These are phyloP conservation scores for Phylloporus sp. DNA, from an alignment of 768 basidiomycete species.

Conservation along the genomic window DNA sequence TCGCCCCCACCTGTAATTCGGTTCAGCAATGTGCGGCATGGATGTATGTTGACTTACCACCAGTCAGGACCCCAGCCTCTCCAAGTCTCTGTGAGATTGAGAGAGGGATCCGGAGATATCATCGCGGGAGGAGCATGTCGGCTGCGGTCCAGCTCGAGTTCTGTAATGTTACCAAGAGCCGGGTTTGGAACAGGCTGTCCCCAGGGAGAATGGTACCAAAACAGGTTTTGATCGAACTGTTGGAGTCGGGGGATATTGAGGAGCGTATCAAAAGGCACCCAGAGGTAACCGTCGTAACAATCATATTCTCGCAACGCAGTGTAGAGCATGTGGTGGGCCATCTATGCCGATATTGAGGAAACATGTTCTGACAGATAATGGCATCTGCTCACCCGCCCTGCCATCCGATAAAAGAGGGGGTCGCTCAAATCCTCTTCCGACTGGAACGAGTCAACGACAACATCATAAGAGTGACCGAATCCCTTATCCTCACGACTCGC, in stretches of 20 bases:
- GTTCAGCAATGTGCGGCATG: slow-evolving; percentile 6
- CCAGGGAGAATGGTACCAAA: slow-evolving; percentile 52
- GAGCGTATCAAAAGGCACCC: slow-evolving; percentile 50
- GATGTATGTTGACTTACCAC: slow-evolving; percentile 34
- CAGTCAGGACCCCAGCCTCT: slow-evolving; percentile 39
- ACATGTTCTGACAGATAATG: not conserved
- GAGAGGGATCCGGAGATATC: slow-evolving; percentile 39
- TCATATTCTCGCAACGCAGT: slow-evolving; percentile 40
- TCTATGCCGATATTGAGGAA: slow-evolving; percentile 18
- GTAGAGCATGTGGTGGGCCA: slow-evolving; percentile 54
- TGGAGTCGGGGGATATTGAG: slow-evolving; percentile 48
- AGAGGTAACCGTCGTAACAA: slow-evolving; percentile 50
- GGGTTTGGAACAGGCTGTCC: slow-evolving; percentile 40
- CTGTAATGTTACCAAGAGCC: slow-evolving; percentile 20
- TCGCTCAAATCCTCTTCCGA: slow-evolving; percentile 41
- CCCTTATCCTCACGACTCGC: slow-evolving; percentile 44
- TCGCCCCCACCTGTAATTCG: slow-evolving; percentile 40
- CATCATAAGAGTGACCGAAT: slow-evolving; percentile 47
- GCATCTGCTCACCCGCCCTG: slow-evolving; percentile 38
- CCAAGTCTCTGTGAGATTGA: slow-evolving; percentile 39
- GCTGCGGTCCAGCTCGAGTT: slow-evolving; percentile 16
- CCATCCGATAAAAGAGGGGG: slow-evolving; percentile 37
- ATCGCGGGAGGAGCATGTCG: slow-evolving; percentile 38
- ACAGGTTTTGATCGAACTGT: slow-evolving; percentile 40
- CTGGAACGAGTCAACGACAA: slow-evolving; percentile 45